These are phyloP conservation scores for Veloboletus limbatus DNA, from an alignment of 1,284 basidiomycete genomes.

Conservation along the genomic window DNA sequence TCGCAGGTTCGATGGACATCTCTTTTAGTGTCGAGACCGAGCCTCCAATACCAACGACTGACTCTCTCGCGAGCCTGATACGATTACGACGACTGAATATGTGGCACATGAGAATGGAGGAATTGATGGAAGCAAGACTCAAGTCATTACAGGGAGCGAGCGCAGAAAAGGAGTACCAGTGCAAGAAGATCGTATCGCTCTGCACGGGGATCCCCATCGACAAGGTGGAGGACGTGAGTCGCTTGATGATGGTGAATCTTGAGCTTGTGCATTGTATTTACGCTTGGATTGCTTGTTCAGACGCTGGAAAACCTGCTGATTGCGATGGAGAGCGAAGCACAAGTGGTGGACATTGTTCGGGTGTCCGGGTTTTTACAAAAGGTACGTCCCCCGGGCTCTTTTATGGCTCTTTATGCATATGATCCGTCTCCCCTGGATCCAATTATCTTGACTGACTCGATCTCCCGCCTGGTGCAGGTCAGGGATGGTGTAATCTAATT, in stretches of 20 bases:
- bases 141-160: constrained; percentile 74
- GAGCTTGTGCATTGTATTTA: constrained; percentile 20
- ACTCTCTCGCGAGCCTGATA: constrained; percentile 60
- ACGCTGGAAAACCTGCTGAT: constrained; percentile 86
- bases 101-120: constrained; percentile 81
- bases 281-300: constrained; percentile 40
- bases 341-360: constrained; percentile 79
- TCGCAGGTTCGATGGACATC: constrained; percentile 52
- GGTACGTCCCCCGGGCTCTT: constrained; percentile 36
- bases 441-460: constrained; percentile 22
- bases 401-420: too few relatives aligned
- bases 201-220: constrained; percentile 87
- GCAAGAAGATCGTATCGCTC: constrained; percentile 86
- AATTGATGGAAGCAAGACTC: constrained; percentile 68
- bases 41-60: constrained; percentile 60
- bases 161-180: constrained; percentile 84
- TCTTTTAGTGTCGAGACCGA: constrained; percentile 64
- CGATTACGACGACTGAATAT: constrained; percentile 70
- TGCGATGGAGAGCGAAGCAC: constrained; percentile 87
- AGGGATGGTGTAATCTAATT: constrained; percentile 65
- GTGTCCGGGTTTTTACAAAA: constrained; percentile 91
- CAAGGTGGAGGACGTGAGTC: constrained; percentile 83
- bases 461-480: constrained; percentile 41
- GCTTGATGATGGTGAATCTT: constrained; percentile 14
- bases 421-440: constrained; percentile 18